Evolutionary conservation across 2,329 filamentous ascomycete genomes (phyloP), one percentile per base, ranked within the genome.

Genomic region (Pezicula neosporulosa): DNA sequence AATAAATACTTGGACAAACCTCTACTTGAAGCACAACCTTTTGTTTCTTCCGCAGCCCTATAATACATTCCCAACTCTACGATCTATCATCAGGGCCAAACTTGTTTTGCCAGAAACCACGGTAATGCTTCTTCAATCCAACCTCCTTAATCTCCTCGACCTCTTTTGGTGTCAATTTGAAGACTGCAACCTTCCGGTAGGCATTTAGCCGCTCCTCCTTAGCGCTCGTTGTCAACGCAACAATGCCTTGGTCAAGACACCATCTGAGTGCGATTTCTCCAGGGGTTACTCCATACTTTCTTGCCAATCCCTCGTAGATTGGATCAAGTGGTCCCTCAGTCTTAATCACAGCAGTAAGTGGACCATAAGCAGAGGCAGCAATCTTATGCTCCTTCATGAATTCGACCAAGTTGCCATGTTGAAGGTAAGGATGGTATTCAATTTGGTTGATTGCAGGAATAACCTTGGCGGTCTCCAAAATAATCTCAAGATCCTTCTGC

Each of bases 361-460:
- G 79, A 0, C 63, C 75, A 66, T 83, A 86, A 8, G 77, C 77
- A 6, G 76, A 70, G 3, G 78, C 66, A 4, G 79, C 77, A 55
- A 89, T 87, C 49, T 72, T 68, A 61, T 85, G 71, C 61, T 77
- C 67, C 59, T 74, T 75, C 66, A 78, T 78, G 68, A 80, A 88
- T 15, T 72, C 68, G 30, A 87, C 49, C 12, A 88, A 72, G 52
- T 76, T 72, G 6, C 74, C 75, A 65, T 87, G 85, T 68, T 87
- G 85, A 47, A 88, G 74, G 66, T 90, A 89, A 0, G 89, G 87
- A 69, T 94, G 87, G 63, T 81, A 85, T 72, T 93, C 89, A 63
- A 93, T 87, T 75, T 94, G 89, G 72, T 93, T 92, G 55, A 88
- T 79, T 6, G 81, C 83, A 1, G 89, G 89, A 3, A 73, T 65